These are phyloP conservation scores for Sisymbrium altissimum DNA, from an alignment of 345 rosid genomes.

Conservation along the genomic window DNA sequence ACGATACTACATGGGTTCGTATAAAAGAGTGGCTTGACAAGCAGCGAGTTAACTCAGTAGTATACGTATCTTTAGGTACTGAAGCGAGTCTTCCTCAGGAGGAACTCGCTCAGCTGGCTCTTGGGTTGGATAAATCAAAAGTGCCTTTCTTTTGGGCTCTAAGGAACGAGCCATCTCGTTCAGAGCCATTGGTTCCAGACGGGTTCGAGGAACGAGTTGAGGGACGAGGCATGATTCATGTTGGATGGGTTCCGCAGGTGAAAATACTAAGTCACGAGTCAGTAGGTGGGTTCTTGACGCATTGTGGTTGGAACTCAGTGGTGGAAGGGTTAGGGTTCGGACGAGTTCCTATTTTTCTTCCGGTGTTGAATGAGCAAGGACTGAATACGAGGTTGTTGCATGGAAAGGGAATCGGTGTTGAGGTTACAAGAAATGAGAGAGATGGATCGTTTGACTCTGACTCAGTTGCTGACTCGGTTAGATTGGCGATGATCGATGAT, in stretches of 20 bases:
- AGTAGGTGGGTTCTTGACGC: slow-evolving; percentile 45
- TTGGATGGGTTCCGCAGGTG: slow-evolving; percentile 41
- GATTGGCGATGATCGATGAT: slow-evolving; percentile 31
- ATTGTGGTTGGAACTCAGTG: slow-evolving; percentile 46
- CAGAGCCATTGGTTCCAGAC: slow-evolving; percentile 18
- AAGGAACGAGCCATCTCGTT: slow-evolving; percentile 23
- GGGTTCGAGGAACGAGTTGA: slow-evolving; percentile 35
- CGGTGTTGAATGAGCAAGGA: slow-evolving; percentile 46
- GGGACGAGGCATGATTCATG: slow-evolving; percentile 32
- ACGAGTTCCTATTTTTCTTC: slow-evolving; percentile 34
- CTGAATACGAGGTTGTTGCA: slow-evolving; percentile 39
- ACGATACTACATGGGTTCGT: slow-evolving; percentile 26
- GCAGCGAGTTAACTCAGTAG: slow-evolving; percentile 37
- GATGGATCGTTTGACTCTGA: slow-evolving; percentile 42
- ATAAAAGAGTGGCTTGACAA: slow-evolving; percentile 43
- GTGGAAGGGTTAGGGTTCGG: slow-evolving; percentile 43
- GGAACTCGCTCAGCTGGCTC: slow-evolving; percentile 39
- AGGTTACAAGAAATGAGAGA: slow-evolving; percentile 33
- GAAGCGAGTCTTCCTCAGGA: slow-evolving; percentile 35
- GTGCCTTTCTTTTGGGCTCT: slow-evolving; percentile 50
- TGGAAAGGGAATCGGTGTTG: slow-evolving; percentile 38
- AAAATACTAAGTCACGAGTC: slow-evolving; percentile 39
- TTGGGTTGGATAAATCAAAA: slow-evolving; percentile 46
- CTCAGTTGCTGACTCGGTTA: slow-evolving; percentile 41
- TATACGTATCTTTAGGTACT: slow-evolving; percentile 49